Evolutionary conservation across 2,329 filamentous ascomycete species (phyloP), one percentile per base, ranked within the genome.

Genomic region (Pyrenophora teres): DNA sequence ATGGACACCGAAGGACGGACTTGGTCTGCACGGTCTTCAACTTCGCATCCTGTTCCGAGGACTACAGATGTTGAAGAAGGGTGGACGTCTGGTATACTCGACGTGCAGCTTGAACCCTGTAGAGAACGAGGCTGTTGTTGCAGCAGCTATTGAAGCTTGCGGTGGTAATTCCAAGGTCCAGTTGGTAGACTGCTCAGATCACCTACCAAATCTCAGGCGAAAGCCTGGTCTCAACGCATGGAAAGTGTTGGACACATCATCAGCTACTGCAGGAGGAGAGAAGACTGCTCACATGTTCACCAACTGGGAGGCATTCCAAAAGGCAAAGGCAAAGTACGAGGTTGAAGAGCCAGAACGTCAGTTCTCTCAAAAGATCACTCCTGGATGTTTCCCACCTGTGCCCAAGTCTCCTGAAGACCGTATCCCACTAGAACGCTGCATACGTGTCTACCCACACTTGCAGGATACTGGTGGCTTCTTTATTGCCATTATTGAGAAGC

Each of bases 51-150:
- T 99, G 41, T 89, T 96, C 50, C 87, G 94, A 56, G 90, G 94
- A 27, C 81, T 99, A 44, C 93, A 97, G 77, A 91, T 99, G 86
- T 84, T 99, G 61, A 97, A 97, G 80, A 88, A 91, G 49, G 93
- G 94, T 35, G 94, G 94, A 44, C 86, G 92, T 57, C 90, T 97
- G 23, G 93, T 99, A 45, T 99, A 97, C 78, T 97, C 93, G 3
- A 99, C 94, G 16, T 99, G 94, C 81, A 97, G 92, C 74, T 91
- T 99, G 89, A 99, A 99, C 76, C 94, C 94, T 0, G 86, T 97
- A 23, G 94, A 99, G 79, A 96, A 99, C 68, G 94, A 99, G 76
- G 88, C 94, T 6, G 92, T 97, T 13, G 80, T 99, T 54, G 86
- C 90, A 1, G 87, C 88, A 21, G 94, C 94, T 9, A 92, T 99